Evolutionary conservation across 768 basidiomycete genomes (phyloP).

Genomic region (Amanita jacksonii): DNA sequence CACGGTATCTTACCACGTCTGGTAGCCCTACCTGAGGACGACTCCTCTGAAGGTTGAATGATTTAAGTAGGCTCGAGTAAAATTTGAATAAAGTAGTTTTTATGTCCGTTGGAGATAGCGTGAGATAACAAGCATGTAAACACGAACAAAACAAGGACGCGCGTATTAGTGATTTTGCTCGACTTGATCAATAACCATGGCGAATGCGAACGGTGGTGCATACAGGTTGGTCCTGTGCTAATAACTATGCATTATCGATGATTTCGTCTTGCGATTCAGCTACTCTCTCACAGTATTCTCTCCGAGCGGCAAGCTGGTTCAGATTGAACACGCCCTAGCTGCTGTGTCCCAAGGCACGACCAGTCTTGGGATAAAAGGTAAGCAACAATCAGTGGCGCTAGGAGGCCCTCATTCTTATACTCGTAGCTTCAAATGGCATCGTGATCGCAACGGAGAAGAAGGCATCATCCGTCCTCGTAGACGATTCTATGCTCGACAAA

Average conservation of each 20-base stretch:
- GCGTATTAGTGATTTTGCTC: not conserved
- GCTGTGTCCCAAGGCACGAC: slow-evolving; percentile 94
- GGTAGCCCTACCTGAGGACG: slow-evolving; percentile 81
- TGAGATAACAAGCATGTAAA: not conserved
- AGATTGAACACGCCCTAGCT: slow-evolving; percentile 99
- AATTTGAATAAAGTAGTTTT: not conserved
- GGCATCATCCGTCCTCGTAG: slow-evolving; percentile 92
- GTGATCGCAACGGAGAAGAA: slow-evolving; percentile 99
- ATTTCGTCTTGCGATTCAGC: slow-evolving; percentile 30
- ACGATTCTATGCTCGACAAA: slow-evolving; percentile 97
- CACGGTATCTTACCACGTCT: slow-evolving; percentile 6
- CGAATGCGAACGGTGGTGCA: slow-evolving; percentile 73
- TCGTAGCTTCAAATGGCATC: slow-evolving; percentile 91
- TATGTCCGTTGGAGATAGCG: not conserved
- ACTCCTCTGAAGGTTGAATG: slow-evolving; percentile 42
- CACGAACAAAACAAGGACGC: slow-evolving; percentile 9
- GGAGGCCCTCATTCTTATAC: not conserved
- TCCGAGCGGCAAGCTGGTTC: slow-evolving; percentile 96
- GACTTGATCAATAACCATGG: slow-evolving; percentile 37
- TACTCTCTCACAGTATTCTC: slow-evolving; percentile 99
- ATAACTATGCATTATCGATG: slow-evolving; percentile 9
- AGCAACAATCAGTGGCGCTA: slow-evolving; percentile 9
- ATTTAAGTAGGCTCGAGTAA: not conserved
- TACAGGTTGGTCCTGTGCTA: slow-evolving; percentile 44
- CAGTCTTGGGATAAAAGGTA: slow-evolving; percentile 97